Evolutionary conservation across 345 rosid species (phyloP), one percentile per base, ranked within the genome.

Genomic region (Citrus australasica): DNA sequence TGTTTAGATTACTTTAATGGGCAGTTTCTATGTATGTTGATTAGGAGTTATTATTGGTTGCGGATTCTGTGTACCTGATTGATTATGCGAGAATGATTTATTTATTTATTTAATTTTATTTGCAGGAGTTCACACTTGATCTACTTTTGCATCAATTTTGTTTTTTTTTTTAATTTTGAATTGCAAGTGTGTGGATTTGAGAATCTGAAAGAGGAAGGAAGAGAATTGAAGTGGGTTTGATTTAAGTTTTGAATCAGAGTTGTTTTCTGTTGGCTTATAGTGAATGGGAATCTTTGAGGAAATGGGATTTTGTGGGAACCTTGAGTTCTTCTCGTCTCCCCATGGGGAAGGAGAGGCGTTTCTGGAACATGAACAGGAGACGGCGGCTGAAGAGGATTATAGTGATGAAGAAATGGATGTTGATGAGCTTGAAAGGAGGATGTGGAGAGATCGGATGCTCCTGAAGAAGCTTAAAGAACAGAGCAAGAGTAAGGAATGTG

Each of bases 371-470:
- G 94, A 91, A 73, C 80, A 81, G 0, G 91, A 86, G 33, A 85
- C 84, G 59, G 72, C 77, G 25, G 81, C 80, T 35, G 94, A 87
- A 68, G 95, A 92, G 30, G 93, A 90, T 22, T 86, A 79, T 53
- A 88, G 88, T 0, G 93, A 92, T 69, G 95, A 88, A 28, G 97
- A 89, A 75, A 80, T 90, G 78, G 97, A 88, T 37, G 88, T 90
- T 3, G 95, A 87, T 73, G 97, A 89, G 82, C 91, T 92, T 0
- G 95, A 92, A 81, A 91, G 82, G 76, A 87, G 97, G 87, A 86
- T 92, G 90, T 92, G 97, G 97, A 91, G 91, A 46, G 92, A 91
- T 79, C 81, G 88, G 6, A 88, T 92, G 87, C 93, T 83, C 61
- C 66, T 86, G 67, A 92, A 73, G 83, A 84, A 87, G 46, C 92